Conservation (phyloP, 768 basidiomycete genomes). For the Lactarius deliciosus region DNA sequence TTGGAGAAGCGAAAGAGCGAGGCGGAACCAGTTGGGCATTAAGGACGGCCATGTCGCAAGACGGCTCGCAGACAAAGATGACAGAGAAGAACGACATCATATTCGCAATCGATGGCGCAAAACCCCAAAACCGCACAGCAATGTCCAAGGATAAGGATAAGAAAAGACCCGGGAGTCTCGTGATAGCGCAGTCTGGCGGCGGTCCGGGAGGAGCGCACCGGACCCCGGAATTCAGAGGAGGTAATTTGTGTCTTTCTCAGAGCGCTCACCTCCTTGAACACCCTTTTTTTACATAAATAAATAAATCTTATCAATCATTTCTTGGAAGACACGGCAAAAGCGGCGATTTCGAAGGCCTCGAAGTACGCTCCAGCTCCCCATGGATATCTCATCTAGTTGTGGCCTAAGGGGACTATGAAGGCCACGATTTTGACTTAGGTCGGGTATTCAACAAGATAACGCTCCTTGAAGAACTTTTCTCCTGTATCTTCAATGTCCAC, state of each 20-base stretch:
- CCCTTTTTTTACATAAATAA: too few relatives aligned
- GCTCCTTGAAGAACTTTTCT: background rate
- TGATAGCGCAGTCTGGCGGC: too few relatives aligned
- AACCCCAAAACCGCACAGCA: too few relatives aligned
- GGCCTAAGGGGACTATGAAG: background rate
- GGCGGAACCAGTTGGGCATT: conserved; percentile 20
- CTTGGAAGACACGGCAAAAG: background rate
- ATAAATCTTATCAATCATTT: rapidly evolving
- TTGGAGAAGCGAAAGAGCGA: conserved; percentile 25
- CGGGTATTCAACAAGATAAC: background rate
- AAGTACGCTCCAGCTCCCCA: background rate
- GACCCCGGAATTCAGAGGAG: too few relatives aligned
- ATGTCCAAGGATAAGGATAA: too few relatives aligned
- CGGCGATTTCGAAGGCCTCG: background rate
- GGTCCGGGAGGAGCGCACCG: too few relatives aligned
- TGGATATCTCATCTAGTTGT: background rate
- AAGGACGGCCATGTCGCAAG: background rate
- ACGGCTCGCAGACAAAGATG: background rate
- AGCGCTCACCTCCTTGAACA: too few relatives aligned
- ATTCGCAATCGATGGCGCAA: too few relatives aligned
- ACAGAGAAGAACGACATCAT: too few relatives aligned
- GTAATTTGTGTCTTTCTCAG: too few relatives aligned
- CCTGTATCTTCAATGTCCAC: background rate
- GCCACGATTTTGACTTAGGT: background rate
- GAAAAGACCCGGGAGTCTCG: too few relatives aligned